These are phyloP conservation scores for Claviceps arundinis DNA, from an alignment of 2,329 filamentous ascomycete species.

Conservation along the genomic window DNA sequence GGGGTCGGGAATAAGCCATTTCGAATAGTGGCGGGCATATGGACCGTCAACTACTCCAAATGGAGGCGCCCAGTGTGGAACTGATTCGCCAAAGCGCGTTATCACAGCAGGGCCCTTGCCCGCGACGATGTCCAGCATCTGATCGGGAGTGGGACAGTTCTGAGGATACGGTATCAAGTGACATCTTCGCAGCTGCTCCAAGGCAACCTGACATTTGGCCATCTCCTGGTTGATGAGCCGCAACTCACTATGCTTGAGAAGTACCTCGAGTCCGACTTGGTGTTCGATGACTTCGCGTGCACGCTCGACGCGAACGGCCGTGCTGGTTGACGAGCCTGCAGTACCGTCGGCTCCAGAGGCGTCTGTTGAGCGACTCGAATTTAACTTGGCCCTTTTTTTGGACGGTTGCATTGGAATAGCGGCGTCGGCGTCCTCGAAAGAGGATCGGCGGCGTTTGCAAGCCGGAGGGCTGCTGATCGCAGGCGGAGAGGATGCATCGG, in stretches of 20 bases:
- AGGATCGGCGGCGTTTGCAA: constrained; percentile 27
- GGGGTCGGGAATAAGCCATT: constrained; percentile 85
- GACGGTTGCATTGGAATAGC: constrained; percentile 10
- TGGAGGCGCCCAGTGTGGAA: constrained; percentile 68
- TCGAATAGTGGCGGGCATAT: constrained; percentile 86
- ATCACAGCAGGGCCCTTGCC: constrained; percentile 62
- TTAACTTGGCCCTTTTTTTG: constrained; percentile 29
- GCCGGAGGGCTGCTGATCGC: constrained; percentile 8
- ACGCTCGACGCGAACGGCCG: constrained; percentile 26
- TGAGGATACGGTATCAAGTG: constrained; percentile 83
- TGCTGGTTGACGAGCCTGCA: constrained; percentile 7
- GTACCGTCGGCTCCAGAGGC: constrained; percentile 3
- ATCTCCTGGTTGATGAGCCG: constrained; percentile 92
- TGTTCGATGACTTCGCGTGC: constrained; percentile 65
- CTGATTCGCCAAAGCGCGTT: constrained; percentile 45
- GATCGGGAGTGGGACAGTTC: constrained; percentile 49
- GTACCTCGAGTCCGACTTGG: constrained; percentile 80
- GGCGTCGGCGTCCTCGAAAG: constrained; percentile 12
- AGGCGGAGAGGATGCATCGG: background rate
- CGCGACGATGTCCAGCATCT: constrained; percentile 56
- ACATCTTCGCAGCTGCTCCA: constrained; percentile 88
- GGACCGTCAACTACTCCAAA: constrained; percentile 88
- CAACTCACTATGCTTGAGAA: constrained; percentile 88
- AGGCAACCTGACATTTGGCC: constrained; percentile 83
- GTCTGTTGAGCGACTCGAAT: constrained; percentile 9